phyloP scores from a whole-genome alignment of 108 stramenopile species.

The Pseudonitzschia multiseries region DNA sequence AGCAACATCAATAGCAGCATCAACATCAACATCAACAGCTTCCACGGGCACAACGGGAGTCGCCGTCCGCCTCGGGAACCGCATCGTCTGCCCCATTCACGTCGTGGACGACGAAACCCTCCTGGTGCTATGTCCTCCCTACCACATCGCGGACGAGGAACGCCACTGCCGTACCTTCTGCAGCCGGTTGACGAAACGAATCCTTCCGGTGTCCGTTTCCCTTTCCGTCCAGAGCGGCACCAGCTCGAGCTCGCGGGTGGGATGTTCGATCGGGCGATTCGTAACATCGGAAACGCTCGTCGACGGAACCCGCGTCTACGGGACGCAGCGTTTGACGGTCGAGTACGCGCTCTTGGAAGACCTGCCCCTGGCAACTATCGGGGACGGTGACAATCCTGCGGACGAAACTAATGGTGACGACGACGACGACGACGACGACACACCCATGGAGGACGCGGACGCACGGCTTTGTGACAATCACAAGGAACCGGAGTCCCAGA shows the following conservation, averaged over 20 bases:
- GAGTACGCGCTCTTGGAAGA: constrained; percentile 19
- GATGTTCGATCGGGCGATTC: background rate
- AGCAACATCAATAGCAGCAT: no score
- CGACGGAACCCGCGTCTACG: constrained; percentile 6
- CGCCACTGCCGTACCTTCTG: background rate
- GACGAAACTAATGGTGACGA: background rate
- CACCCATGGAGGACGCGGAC: background rate
- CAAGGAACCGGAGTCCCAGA: no score
- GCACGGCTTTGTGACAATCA: background rate
- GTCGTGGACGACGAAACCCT: constrained; percentile 58
- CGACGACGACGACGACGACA: background rate
- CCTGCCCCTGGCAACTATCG: background rate
- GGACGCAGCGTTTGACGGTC: constrained; percentile 3
- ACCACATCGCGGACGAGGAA: constrained; percentile 21
- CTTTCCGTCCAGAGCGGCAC: background rate
- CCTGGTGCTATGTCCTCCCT: constrained; percentile 60
- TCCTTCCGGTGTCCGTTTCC: background rate
- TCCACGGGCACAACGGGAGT: constrained; percentile 9
- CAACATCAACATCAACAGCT: background rate
- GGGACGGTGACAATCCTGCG: background rate
- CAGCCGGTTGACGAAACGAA: constrained; percentile 3
- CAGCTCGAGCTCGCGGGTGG: no score
- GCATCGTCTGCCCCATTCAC: constrained; percentile 25
- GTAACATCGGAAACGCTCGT: background rate
- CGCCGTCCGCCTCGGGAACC: constrained; percentile 43